Evolutionary conservation across 164 flowering plant genomes (phyloP), one percentile per base, ranked within the genome.

Genomic region (Aristolochia contorta): DNA sequence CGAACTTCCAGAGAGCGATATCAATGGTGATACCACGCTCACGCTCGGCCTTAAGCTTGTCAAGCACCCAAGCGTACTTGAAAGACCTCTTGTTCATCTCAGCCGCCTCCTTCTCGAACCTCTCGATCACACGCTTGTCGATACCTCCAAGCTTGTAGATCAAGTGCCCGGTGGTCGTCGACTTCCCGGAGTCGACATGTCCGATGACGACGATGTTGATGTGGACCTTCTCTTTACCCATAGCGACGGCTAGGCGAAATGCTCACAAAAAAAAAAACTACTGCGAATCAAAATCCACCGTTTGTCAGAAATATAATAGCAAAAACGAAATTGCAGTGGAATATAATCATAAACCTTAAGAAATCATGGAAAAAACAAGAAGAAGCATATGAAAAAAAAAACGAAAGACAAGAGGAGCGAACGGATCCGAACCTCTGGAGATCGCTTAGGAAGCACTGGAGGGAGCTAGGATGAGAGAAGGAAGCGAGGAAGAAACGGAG

Each of bases 61-160:
- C 91, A 30, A 85, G 74, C 46, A 85, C 91, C 91, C 91, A 85
- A 9, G 91, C 91, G 56, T 85, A 85, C 76, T 85, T 85, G 85
- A 83, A 85, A 16, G 91, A 85, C 72, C 91, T 71, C 69, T 85
- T 85, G 91, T 85, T 85, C 91, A 85, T 85, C 79, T 85, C 91
- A 73, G 91, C 91, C 66, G 91, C 91, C 43, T 85, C 91, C 82
- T 85, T 85, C 82, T 85, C 91, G 20, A 86, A 86, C 67, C 89
- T 84, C 68, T 86, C 92, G 55, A 86, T 86, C 0, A 86, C 92
- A 82, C 92, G 87, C 87, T 86, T 86, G 87, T 86, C 93, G 65
- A 86, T 84, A 54, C 89, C 93, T 33, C 93, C 93, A 54, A 86
- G 81, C 93, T 86, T 86, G 80, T 86, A 84, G 77, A 86, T 86